Percentiles rank a stretch among this genome's conserved stretches.
These are phyloP conservation scores for Themeda triandra DNA, from an alignment of 176 grass and related monocot genomes.

Conservation along the genomic window DNA sequence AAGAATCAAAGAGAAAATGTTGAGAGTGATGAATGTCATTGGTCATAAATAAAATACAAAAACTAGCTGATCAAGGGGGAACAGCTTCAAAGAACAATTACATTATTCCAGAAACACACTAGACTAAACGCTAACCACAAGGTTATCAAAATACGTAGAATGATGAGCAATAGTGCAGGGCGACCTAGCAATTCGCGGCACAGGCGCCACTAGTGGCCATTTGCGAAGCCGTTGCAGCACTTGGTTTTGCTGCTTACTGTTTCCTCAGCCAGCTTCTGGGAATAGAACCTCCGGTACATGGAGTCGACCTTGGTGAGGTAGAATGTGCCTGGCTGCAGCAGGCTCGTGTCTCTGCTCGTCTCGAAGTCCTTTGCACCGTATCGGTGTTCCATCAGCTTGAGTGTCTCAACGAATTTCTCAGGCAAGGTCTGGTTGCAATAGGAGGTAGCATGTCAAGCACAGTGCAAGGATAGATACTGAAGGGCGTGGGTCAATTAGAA, in stretches of 20 bases:
- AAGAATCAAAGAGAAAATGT: neutral
- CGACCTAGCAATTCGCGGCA: neutral
- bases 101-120: conserved; percentile 19
- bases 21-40: neutral
- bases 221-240: conserved; percentile 28
- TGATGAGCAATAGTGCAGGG: neutral
- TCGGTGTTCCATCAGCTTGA: conserved; percentile 78
- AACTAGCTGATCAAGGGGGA: neutral
- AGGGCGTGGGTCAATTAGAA: neutral
- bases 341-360: conserved; percentile 55
- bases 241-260: neutral
- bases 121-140: neutral
- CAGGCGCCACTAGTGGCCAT: conserved; percentile 18
- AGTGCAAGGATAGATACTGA: neutral
- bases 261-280: conserved; percentile 33
- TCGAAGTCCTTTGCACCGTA: conserved; percentile 71
- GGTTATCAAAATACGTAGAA: neutral
- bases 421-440: conserved; percentile 47
- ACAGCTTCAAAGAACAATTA: neutral
- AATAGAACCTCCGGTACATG: conserved; percentile 71
- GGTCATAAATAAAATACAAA: conserved; percentile 10
- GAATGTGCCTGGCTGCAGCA: conserved; percentile 58
- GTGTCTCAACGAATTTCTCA: conserved; percentile 62
- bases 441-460: neutral
- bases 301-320: conserved; percentile 64